phyloP scores from a whole-genome alignment of 169 alveolate genomes.

The Besnoitia besnoiti region DNA sequence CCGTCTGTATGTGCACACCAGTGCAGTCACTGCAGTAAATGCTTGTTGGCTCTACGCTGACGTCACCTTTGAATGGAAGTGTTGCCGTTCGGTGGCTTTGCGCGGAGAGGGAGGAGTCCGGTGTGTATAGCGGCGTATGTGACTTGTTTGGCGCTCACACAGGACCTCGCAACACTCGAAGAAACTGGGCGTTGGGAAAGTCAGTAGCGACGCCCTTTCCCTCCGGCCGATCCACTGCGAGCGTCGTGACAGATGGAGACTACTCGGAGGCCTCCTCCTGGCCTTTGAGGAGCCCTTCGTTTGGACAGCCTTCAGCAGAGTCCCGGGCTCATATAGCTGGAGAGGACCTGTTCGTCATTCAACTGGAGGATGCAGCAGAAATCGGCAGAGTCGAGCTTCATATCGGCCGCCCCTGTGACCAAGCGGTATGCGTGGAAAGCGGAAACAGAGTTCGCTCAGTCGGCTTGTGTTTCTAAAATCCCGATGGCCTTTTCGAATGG shows the following conservation, averaged over 20 bases:
- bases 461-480: too few species aligned
- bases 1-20: too few species aligned
- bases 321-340: background rate
- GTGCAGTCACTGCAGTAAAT: too few species aligned
- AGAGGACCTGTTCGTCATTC: background rate
- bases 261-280: background rate
- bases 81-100: too few species aligned
- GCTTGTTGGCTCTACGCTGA: too few species aligned
- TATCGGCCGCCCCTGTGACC: background rate
- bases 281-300: background rate
- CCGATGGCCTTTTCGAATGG: too few species aligned
- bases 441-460: too few species aligned
- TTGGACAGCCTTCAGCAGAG: background rate
- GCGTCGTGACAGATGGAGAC: background rate
- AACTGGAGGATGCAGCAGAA: background rate
- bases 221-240: background rate
- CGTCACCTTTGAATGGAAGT: too few species aligned
- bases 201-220: background rate
- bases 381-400: background rate
- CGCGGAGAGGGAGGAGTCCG: too few species aligned
- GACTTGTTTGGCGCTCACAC: background rate
- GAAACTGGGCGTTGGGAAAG: background rate
- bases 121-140: too few species aligned
- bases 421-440: background rate
- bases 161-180: background rate